Evolutionary conservation across 1,139 yeast genomes (phyloP).

Genomic region (Keqinozyma sinolaborantium): DNA sequence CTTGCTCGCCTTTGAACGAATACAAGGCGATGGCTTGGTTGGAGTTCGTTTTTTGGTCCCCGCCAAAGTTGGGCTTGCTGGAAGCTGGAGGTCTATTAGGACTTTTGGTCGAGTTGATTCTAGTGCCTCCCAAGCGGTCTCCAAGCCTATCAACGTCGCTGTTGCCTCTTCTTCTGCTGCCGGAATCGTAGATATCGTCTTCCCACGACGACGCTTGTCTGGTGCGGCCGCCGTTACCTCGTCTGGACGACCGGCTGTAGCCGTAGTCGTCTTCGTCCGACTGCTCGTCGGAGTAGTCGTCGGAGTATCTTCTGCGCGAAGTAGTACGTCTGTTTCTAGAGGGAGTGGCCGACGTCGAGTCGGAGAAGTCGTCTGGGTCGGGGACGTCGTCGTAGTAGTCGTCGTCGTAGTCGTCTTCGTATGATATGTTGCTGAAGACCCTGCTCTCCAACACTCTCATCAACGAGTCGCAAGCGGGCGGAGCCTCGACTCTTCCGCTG

Average conservation of each 20-base stretch:
- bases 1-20: conserved; percentile 86
- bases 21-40: conserved; percentile 88
- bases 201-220: conserved; percentile 49
- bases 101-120: conserved; percentile 21
- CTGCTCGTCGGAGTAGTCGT: conserved; percentile 39
- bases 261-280: conserved; percentile 31
- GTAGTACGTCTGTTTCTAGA: conserved; percentile 18
- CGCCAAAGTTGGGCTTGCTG: conserved; percentile 54
- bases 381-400: conserved; percentile 75
- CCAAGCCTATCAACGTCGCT: conserved; percentile 35
- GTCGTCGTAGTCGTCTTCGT: conserved; percentile 53
- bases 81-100: conserved; percentile 38
- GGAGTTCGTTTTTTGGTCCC: conserved; percentile 40
- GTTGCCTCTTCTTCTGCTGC: conserved; percentile 26
- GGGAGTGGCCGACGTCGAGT: conserved; percentile 32
- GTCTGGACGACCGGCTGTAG: conserved; percentile 10
- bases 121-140: conserved; percentile 27
- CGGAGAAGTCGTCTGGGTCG: conserved; percentile 45
- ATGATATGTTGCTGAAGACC: conserved; percentile 64
- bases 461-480: conserved; percentile 88
- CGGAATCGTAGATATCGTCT: conserved; percentile 74
- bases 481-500: conserved; percentile 83
- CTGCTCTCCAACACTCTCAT: conserved; percentile 84
- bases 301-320: conserved; percentile 34
- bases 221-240: conserved; percentile 3